phyloP scores from a whole-genome alignment of 75 land plant species.

The Pinus tabuliformis region DNA sequence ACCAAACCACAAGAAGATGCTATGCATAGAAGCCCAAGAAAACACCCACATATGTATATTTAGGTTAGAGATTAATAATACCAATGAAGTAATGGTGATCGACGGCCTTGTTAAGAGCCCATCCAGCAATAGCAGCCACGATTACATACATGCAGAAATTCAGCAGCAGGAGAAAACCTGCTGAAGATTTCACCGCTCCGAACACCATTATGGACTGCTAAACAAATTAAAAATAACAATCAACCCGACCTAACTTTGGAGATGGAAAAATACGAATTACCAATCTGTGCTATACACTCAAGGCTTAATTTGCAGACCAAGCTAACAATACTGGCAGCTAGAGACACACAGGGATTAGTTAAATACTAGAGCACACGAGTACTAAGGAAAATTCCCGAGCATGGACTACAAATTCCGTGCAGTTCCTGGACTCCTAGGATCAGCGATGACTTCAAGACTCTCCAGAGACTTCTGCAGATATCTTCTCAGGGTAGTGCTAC shows the following conservation, averaged over 20 bases:
- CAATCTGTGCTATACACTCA: not conserved
- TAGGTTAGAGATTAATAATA: constrained; percentile 7
- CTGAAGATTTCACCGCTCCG: constrained; percentile 28
- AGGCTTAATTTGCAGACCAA: not conserved
- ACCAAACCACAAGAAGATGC: not conserved
- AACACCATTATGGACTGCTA: constrained; percentile 9
- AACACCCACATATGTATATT: not conserved
- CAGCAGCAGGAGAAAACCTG: constrained; percentile 41
- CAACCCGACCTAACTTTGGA: not conserved
- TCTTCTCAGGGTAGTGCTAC: too few species aligned
- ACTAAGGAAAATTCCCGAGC: too few species aligned
- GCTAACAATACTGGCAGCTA: not conserved
- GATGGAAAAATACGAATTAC: not conserved
- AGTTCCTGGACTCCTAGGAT: too few species aligned
- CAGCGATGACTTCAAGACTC: too few species aligned
- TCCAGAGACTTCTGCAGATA: too few species aligned
- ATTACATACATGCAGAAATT: constrained; percentile 71
- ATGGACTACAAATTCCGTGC: too few species aligned
- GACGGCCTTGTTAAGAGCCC: constrained; percentile 65
- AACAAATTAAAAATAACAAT: not conserved
- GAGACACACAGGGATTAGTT: not conserved
- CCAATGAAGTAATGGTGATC: constrained; percentile 53
- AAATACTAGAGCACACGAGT: not conserved
- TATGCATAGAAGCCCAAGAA: not conserved
- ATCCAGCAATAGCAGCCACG: constrained; percentile 55